These are phyloP conservation scores for Colletotrichum lindemuthianum DNA, from an alignment of 2,329 filamentous ascomycete genomes.

Conservation along the genomic window DNA sequence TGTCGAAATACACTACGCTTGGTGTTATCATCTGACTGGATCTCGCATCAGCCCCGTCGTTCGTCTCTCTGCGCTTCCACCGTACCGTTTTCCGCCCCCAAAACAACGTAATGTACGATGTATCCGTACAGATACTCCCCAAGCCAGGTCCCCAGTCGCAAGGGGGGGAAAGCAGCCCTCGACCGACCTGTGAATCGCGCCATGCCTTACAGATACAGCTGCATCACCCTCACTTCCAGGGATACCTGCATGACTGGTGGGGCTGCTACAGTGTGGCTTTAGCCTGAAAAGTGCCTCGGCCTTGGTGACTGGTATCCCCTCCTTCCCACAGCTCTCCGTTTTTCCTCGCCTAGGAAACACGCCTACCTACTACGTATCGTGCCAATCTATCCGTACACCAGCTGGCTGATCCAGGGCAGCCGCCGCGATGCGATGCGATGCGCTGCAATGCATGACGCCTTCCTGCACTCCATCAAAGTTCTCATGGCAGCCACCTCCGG, in stretches of 20 bases:
- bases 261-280: background rate
- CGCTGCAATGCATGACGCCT: constrained; percentile 1
- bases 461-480: constrained; percentile 23
- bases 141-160: no score
- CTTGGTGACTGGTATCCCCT: background rate
- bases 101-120: background rate
- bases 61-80: constrained; percentile 7
- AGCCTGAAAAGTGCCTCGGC: no score
- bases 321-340: background rate
- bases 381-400: background rate
- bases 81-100: background rate
- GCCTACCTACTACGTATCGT: background rate
- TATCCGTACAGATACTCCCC: no score
- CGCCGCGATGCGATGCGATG: constrained; percentile 23
- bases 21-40: no score
- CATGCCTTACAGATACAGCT: constrained; percentile 20
- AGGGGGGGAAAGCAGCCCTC: background rate
- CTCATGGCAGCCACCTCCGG: constrained; percentile 15
- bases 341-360: background rate
- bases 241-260: background rate
- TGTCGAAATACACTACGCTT: no score
- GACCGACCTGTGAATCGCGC: constrained; percentile 13
- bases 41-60: constrained; percentile 24
- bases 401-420: background rate
- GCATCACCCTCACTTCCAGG: background rate